A percentile compares a stretch with the other conserved stretches of the same genome.
Evolutionary conservation across 2,329 filamentous ascomycete genomes (phyloP).

Genomic region (Fusarium mexicanum): DNA sequence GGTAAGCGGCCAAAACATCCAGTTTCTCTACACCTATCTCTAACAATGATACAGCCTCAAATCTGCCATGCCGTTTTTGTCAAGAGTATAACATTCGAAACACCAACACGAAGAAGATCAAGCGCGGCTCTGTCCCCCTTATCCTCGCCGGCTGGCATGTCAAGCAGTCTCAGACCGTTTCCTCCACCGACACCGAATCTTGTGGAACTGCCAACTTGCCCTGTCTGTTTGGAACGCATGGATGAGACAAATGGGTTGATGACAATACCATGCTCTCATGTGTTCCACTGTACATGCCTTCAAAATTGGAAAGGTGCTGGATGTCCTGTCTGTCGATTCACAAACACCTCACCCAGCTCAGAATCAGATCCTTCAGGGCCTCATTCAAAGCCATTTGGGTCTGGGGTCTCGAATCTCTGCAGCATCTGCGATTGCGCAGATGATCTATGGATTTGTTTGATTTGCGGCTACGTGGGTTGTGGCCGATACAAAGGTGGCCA

Average conservation of each 20-base stretch:
- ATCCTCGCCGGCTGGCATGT: conserved; percentile 53
- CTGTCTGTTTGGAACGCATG: conserved; percentile 97
- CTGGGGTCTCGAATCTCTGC: conserved; percentile 75
- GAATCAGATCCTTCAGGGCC: conserved; percentile 60
- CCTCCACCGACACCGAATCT: conserved; percentile 80
- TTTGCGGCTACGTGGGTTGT: conserved; percentile 92
- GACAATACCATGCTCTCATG: conserved; percentile 96
- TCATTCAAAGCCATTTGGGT: conserved; percentile 66
- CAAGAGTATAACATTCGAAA: conserved; percentile 87
- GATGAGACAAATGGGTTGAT: conserved; percentile 95
- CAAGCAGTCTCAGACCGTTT: conserved; percentile 65
- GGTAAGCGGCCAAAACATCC: conserved; percentile 55
- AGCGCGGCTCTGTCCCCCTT: conserved; percentile 70
- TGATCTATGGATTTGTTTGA: conserved; percentile 94
- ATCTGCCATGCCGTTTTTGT: conserved; percentile 96
- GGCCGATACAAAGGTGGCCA: conserved; percentile 94
- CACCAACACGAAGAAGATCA: conserved; percentile 58
- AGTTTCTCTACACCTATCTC: not conserved
- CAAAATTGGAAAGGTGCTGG: conserved; percentile 96
- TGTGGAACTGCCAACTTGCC: conserved; percentile 92
- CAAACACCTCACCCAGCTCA: conserved; percentile 58
- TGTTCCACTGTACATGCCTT: conserved; percentile 96
- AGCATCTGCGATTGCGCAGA: conserved; percentile 80
- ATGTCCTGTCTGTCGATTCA: conserved; percentile 94
- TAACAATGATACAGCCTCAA: conserved; percentile 69